Percentiles rank a stretch among this genome's conserved stretches.
phyloP scores from a whole-genome alignment of 2,329 filamentous ascomycete species.

The Diaporthe citriasiana region DNA sequence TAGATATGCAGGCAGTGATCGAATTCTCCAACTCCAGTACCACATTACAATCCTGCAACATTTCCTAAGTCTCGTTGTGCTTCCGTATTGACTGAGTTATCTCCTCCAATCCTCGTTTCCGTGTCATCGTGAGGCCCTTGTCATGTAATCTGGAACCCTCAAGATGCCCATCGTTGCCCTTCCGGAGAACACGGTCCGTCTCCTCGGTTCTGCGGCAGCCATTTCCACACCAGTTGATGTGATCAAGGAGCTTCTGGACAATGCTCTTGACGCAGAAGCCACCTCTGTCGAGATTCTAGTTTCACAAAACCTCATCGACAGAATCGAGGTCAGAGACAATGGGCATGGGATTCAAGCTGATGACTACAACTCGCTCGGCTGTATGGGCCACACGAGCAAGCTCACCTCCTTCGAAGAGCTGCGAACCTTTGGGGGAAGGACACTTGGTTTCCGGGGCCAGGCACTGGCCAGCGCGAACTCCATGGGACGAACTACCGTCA shows the following conservation, averaged over 20 bases:
- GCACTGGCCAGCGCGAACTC: slow-evolving; percentile 77
- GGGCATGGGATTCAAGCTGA: slow-evolving; percentile 76
- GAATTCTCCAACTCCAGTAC: not conserved
- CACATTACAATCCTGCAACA: not conserved
- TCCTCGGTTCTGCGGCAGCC: slow-evolving; percentile 72
- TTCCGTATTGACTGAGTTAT: not conserved
- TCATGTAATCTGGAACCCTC: not conserved
- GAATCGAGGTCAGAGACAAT: slow-evolving; percentile 79
- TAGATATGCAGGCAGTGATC: not conserved
- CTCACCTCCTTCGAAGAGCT: slow-evolving; percentile 75
- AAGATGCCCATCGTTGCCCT: slow-evolving; percentile 66
- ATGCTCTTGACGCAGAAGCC: slow-evolving; percentile 80
- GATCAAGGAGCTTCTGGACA: slow-evolving; percentile 84
- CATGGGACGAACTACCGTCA: slow-evolving; percentile 72
- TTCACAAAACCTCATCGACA: slow-evolving; percentile 75
- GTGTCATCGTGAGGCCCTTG: not conserved
- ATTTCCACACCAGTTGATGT: slow-evolving; percentile 72
- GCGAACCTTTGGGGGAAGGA: slow-evolving; percentile 65
- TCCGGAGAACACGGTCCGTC: slow-evolving; percentile 63
- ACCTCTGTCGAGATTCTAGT: slow-evolving; percentile 75
- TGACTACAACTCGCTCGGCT: slow-evolving; percentile 75
- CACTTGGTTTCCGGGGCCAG: slow-evolving; percentile 83
- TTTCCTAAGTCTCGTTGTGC: not conserved
- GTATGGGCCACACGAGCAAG: slow-evolving; percentile 81
- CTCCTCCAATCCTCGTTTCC: not conserved